Evolutionary conservation across 2,329 filamentous ascomycete species (phyloP).

Genomic region (Penicillium vulpinum): DNA sequence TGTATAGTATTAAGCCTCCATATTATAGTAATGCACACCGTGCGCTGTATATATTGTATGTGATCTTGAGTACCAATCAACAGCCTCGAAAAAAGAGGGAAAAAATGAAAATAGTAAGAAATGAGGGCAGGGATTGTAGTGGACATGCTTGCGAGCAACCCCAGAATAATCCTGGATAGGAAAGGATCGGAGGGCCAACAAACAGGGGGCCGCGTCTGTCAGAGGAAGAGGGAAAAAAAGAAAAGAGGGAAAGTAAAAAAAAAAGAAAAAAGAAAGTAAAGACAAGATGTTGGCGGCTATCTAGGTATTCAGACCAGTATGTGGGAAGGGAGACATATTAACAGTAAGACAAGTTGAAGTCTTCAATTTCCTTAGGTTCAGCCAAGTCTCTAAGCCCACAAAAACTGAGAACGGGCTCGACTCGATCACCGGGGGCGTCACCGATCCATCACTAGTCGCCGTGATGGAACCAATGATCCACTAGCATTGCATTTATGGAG

Average conservation of each 20-base stretch:
- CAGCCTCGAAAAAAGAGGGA: neutral
- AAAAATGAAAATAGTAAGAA: neutral
- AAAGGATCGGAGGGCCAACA: constrained; percentile 20
- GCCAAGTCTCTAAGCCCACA: constrained; percentile 12
- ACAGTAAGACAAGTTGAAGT: neutral
- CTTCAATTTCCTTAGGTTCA: constrained; percentile 8
- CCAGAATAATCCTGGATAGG: constrained; percentile 22
- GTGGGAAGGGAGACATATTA: neutral
- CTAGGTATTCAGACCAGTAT: neutral
- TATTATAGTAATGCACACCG: too few species aligned
- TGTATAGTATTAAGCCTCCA: too few species aligned
- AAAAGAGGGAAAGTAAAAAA: too few species aligned
- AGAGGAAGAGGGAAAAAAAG: neutral
- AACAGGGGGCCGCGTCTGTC: constrained; percentile 9
- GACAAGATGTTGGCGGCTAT: neutral
- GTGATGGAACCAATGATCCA: constrained; percentile 22
- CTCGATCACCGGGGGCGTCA: constrained; percentile 27
- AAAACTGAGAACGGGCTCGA: constrained; percentile 20
- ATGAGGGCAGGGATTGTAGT: constrained; percentile 6
- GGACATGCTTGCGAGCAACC: constrained; percentile 17
- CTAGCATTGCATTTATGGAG: constrained; percentile 20
- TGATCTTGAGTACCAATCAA: neutral
- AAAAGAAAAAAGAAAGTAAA: neutral
- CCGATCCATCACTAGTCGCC: constrained; percentile 27
- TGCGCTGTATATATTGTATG: neutral